Evolutionary conservation across 495 filamentous ascomycete genomes (phyloP).

Genomic region (Aspergillus hancockii): DNA sequence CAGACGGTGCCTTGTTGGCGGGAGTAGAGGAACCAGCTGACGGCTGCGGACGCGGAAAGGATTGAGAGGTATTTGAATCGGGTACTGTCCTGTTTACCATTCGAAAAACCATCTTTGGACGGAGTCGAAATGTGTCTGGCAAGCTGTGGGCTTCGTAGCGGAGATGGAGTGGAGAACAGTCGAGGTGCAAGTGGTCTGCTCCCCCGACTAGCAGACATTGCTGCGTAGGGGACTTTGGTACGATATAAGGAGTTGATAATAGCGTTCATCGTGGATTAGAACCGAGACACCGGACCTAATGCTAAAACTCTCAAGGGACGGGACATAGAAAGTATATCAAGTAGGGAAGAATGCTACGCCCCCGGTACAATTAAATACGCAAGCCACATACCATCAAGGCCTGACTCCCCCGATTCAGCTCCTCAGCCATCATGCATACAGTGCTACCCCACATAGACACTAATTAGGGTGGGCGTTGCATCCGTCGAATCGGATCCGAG

Average conservation of each 20-base stretch:
- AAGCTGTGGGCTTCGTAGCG: not conserved
- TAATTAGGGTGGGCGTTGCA: not conserved
- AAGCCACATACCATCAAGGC: not conserved
- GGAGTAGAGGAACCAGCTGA: not conserved
- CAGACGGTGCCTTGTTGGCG: not conserved
- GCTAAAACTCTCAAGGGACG: too few relatives aligned
- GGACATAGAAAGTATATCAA: too few relatives aligned
- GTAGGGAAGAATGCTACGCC: too few relatives aligned
- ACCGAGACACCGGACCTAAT: too few relatives aligned
- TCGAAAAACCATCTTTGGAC: not conserved
- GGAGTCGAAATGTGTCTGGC: not conserved
- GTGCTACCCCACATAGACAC: not conserved
- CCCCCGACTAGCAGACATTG: not conserved
- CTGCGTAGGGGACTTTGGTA: not conserved
- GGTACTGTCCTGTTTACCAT: not conserved
- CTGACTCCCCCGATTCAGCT: not conserved
- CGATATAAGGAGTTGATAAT: not conserved
- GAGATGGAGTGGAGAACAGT: not conserved
- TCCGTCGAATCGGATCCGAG: too few relatives aligned
- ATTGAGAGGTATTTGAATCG: not conserved
- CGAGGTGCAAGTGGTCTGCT: not conserved
- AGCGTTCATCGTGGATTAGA: not conserved
- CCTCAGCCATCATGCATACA: too few relatives aligned
- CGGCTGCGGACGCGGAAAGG: constrained; percentile 2
- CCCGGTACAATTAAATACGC: not conserved